These are phyloP conservation scores for Prunus fruticosa DNA, from an alignment of 306 rosid genomes.

Conservation along the genomic window DNA sequence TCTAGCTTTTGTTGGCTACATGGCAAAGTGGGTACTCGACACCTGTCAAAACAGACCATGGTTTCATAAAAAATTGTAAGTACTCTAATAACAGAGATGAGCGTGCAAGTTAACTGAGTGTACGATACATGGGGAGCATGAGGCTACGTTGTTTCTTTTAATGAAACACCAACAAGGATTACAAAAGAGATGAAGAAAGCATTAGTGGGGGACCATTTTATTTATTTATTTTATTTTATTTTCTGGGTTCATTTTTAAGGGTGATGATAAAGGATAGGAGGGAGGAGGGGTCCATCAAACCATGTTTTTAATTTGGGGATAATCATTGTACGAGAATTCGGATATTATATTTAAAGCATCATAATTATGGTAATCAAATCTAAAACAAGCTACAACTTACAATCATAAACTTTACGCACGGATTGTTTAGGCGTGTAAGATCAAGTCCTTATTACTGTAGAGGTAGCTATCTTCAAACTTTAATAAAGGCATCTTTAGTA, in stretches of 20 bases:
- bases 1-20: not conserved
- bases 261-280: not conserved
- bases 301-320: not conserved
- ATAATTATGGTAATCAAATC: not conserved
- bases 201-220: slow-evolving; percentile 32
- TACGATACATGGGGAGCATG: slow-evolving; percentile 23
- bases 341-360: not conserved
- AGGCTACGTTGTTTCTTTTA: slow-evolving; percentile 47
- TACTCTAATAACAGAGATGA: slow-evolving; percentile 17
- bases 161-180: slow-evolving; percentile 48
- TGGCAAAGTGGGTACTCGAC: slow-evolving; percentile 24
- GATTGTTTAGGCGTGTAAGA: no score
- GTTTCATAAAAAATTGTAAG: not conserved
- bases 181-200: slow-evolving; percentile 3
- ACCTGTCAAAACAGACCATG: slow-evolving; percentile 26
- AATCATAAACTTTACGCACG: no score
- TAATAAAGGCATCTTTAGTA: not conserved
- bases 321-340: slow-evolving; percentile 3
- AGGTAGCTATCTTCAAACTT: no score
- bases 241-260: not conserved
- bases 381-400: no score
- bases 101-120: slow-evolving; percentile 17
- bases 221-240: no score
- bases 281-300: no score
- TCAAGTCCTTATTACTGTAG: no score